Conservation (phyloP, 352 stramenopile species). For the Globisporangium megalacanthum region DNA sequence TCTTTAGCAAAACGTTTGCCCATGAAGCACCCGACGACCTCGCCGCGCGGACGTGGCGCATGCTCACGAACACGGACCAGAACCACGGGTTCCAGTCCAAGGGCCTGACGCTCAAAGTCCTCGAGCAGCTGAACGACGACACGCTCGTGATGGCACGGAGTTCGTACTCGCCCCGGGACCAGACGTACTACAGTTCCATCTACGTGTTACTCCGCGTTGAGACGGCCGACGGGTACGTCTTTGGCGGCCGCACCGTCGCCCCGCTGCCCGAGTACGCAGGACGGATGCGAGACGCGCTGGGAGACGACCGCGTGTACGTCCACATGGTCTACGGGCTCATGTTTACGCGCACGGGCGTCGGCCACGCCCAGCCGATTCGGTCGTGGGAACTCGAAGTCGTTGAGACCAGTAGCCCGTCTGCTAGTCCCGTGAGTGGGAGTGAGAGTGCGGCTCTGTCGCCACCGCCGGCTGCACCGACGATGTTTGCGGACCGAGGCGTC, state of each 20-base stretch:
- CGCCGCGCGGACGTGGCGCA: slow-evolving; percentile 18
- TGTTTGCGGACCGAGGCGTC: neutral
- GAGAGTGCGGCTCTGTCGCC: neutral
- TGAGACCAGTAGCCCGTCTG: neutral
- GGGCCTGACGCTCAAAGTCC: slow-evolving; percentile 32
- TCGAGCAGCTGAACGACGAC: slow-evolving; percentile 21
- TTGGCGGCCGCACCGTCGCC: slow-evolving; percentile 20
- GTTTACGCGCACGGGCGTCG: slow-evolving; percentile 12
- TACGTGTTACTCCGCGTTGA: slow-evolving; percentile 14
- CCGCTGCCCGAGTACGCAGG: slow-evolving; percentile 20
- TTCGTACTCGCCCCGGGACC: slow-evolving; percentile 16
- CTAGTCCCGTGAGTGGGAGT: slow-evolving; percentile 1
- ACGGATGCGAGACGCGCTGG: slow-evolving; percentile 5
- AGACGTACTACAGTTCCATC: slow-evolving; percentile 15
- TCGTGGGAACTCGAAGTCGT: slow-evolving; percentile 3
- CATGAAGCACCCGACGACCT: slow-evolving; percentile 17
- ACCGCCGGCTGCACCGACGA: neutral
- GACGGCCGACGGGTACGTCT: slow-evolving; percentile 15
- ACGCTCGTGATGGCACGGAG: slow-evolving; percentile 19
- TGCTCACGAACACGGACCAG: slow-evolving; percentile 20
- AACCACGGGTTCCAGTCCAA: slow-evolving; percentile 23
- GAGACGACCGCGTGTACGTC: slow-evolving; percentile 12
- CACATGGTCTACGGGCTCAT: slow-evolving; percentile 23
- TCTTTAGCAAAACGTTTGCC: slow-evolving; percentile 24
- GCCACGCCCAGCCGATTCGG: slow-evolving; percentile 4